Evolutionary conservation across 768 basidiomycete genomes (phyloP).

Genomic region (Hericium coralloides): DNA sequence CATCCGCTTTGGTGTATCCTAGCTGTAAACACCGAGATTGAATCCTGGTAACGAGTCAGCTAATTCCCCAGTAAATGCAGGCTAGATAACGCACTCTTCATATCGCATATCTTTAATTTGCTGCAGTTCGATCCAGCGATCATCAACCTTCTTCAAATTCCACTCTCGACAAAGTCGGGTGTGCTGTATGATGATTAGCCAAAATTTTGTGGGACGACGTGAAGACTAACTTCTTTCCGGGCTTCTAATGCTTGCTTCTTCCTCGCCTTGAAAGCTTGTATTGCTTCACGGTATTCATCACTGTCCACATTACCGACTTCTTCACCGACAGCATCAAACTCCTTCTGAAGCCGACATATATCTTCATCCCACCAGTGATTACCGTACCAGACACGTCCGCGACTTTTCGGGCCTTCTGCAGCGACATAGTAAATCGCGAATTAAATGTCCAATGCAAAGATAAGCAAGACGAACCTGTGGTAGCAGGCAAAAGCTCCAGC

Average conservation of each 20-base stretch:
- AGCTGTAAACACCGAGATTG: background rate
- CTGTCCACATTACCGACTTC: background rate
- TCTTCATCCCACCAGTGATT: background rate
- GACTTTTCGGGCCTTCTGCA: background rate
- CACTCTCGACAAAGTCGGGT: constrained; percentile 1
- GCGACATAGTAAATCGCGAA: background rate
- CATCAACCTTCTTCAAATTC: background rate
- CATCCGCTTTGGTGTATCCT: background rate
- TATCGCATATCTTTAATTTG: constrained; percentile 4
- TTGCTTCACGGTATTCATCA: background rate
- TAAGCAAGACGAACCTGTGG: background rate
- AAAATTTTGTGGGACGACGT: too few relatives aligned
- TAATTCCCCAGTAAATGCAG: background rate
- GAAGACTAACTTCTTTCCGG: background rate
- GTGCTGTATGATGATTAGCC: background rate
- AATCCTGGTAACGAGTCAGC: background rate
- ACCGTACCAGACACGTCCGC: background rate
- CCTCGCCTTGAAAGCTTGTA: background rate
- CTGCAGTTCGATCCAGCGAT: constrained; percentile 2
- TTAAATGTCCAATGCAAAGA: too few relatives aligned
- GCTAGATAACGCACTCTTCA: constrained; percentile 1
- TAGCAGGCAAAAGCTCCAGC: background rate
- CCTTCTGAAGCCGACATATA: background rate
- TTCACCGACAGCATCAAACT: background rate
- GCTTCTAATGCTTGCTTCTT: background rate